Percentiles rank a stretch among this genome's conserved stretches.
These are phyloP conservation scores for Phytophthora macrochlamydospora DNA, from an alignment of 352 stramenopile species.

Conservation along the genomic window DNA sequence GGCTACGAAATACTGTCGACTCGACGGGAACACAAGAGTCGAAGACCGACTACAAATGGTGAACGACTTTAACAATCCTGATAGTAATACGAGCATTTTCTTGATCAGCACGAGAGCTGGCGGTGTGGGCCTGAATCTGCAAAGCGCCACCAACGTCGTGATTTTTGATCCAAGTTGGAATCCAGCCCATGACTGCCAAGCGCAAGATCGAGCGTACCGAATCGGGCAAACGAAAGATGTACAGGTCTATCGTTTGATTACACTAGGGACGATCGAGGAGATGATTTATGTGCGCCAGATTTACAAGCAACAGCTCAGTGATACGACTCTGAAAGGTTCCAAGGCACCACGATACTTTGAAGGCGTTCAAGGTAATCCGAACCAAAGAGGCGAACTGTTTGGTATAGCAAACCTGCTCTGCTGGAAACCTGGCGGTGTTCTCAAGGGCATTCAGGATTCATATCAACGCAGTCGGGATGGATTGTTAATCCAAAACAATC, in stretches of 20 bases:
- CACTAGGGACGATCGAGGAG: conserved; percentile 85
- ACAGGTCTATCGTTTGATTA: conserved; percentile 85
- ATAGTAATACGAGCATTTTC: conserved; percentile 68
- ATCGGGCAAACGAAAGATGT: conserved; percentile 89
- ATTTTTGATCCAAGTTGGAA: conserved; percentile 91
- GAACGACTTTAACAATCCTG: conserved; percentile 70
- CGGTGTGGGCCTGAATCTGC: conserved; percentile 80
- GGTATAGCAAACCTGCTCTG: conserved; percentile 78
- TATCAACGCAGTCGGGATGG: conserved; percentile 62
- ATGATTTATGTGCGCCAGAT: conserved; percentile 90
- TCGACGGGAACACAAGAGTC: conserved; percentile 79
- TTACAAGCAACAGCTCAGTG: conserved; percentile 87
- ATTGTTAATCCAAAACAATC: conserved; percentile 60
- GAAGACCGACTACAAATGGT: conserved; percentile 77
- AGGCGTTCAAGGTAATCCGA: conserved; percentile 74
- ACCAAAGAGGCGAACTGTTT: conserved; percentile 79
- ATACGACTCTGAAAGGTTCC: conserved; percentile 77
- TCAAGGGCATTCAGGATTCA: conserved; percentile 79
- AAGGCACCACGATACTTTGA: conserved; percentile 82
- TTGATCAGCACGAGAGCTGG: conserved; percentile 80
- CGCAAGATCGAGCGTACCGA: conserved; percentile 83
- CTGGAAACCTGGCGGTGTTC: conserved; percentile 72
- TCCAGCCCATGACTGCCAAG: conserved; percentile 84
- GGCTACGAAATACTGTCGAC: conserved; percentile 57
- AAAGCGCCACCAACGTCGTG: conserved; percentile 83